phyloP scores from a whole-genome alignment of 1,284 basidiomycete species.

The Violaceomyces palustris region DNA sequence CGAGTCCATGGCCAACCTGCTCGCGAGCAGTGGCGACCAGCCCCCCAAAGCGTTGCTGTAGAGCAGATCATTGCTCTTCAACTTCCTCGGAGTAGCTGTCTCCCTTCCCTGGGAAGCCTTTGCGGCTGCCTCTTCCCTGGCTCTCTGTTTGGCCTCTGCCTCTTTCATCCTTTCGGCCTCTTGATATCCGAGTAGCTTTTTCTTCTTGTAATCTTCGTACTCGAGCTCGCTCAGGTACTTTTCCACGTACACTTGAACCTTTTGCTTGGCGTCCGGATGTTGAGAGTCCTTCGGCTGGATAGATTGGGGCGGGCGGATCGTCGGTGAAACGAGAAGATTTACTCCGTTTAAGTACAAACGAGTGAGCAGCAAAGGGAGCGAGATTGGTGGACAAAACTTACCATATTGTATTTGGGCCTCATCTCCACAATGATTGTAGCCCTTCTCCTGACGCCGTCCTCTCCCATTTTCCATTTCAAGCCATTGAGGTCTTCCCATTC shows the following conservation, averaged over 20 bases:
- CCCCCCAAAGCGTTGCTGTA: background rate
- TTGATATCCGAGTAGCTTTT: slow-evolving; percentile 39
- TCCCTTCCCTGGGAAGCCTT: background rate
- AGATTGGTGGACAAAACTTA: background rate
- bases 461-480: slow-evolving; percentile 39
- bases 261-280: slow-evolving; percentile 39
- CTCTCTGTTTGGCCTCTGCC: slow-evolving; percentile 13
- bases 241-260: slow-evolving; percentile 31
- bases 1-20: background rate
- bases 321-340: background rate
- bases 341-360: background rate
- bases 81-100: background rate
- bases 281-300: slow-evolving; percentile 40
- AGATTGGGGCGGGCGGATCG: background rate
- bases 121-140: slow-evolving; percentile 9
- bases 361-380: background rate
- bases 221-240: slow-evolving; percentile 39
- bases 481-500: slow-evolving; percentile 46
- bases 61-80: background rate
- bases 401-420: slow-evolving; percentile 42
- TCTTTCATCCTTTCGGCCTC: slow-evolving; percentile 26
- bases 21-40: background rate
- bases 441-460: slow-evolving; percentile 17
- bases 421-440: slow-evolving; percentile 40
- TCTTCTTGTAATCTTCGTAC: slow-evolving; percentile 38